These are phyloP conservation scores for Parathielavia hyrcaniae DNA, from an alignment of 495 filamentous ascomycete genomes.

Conservation along the genomic window DNA sequence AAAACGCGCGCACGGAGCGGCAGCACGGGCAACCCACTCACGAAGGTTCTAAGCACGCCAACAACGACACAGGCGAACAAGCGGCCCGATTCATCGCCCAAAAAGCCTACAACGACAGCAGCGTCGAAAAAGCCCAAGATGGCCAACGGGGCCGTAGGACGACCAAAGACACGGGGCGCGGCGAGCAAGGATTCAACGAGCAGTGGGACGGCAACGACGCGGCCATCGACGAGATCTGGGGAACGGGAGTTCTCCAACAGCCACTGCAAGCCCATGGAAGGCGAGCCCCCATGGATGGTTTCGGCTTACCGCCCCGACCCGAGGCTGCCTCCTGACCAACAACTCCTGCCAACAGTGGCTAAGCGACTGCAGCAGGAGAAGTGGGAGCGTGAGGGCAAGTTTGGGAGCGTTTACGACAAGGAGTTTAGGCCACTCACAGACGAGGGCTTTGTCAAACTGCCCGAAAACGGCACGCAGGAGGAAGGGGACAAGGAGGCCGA, in stretches of 20 bases:
- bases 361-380: slow-evolving; percentile 88
- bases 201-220: slow-evolving; percentile 41
- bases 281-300: slow-evolving; percentile 91
- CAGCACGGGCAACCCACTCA: slow-evolving; percentile 56
- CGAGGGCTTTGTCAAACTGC: slow-evolving; percentile 44
- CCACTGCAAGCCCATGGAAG: slow-evolving; percentile 68
- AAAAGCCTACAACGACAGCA: slow-evolving; percentile 31
- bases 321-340: slow-evolving; percentile 86
- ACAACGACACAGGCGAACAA: slow-evolving; percentile 37
- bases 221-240: slow-evolving; percentile 48
- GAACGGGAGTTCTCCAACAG: slow-evolving; percentile 44
- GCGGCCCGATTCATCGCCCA: slow-evolving; percentile 44
- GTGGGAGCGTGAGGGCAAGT: slow-evolving; percentile 85
- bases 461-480: slow-evolving; percentile 31
- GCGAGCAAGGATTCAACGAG: slow-evolving; percentile 47
- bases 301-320: slow-evolving; percentile 95
- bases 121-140: slow-evolving; percentile 41
- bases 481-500: slow-evolving; percentile 29
- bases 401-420: slow-evolving; percentile 72
- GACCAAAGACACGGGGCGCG: slow-evolving; percentile 58
- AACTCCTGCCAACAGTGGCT: slow-evolving; percentile 89
- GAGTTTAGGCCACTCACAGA: slow-evolving; percentile 73
- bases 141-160: slow-evolving; percentile 39
- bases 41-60: slow-evolving; percentile 44
- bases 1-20: slow-evolving; percentile 66